Evolutionary conservation across 371 early-diverging fungal species (phyloP), one percentile per base, ranked within the genome.

Genomic region (Fennellomyces sp.): DNA sequence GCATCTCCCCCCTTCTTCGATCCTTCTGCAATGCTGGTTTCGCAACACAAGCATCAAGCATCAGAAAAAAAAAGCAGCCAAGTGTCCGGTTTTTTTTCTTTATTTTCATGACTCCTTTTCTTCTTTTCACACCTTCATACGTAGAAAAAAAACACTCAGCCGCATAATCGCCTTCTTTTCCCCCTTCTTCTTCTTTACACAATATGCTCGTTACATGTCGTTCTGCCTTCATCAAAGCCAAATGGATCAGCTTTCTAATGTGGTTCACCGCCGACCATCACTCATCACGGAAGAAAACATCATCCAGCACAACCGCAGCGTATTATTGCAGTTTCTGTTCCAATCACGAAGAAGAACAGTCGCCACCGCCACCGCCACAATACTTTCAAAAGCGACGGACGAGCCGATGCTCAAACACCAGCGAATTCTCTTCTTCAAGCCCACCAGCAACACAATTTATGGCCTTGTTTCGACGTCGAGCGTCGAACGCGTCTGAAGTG

Each of bases 391-490:
- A 52, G 30, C 31, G 56, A 41, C 41, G 56, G n/a, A 26, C 41
- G 21, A 35, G 56, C 42, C 27, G 47, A 27, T 45, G 52, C 6
- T 52, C 52, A 2, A 52, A 52, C 23, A 33, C 28, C 7, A 52
- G 52, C 23, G 52, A 52, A 27, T 27, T 31, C 47, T 31, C 27
- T 12, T n/a, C 45, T 21, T 23, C 45, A 17, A 38, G n/a, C 15
- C 28, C 27, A 15, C 13, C 27, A 28, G 47, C 21, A 56, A 12
- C 48, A 23, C 45, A 45, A 45, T 45, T 45, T 4, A 45, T 45
- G 45, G 4, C 45, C 12, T 23, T 56, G 12, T 63, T 57, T n/a
- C 47, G 63, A 28, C 52, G 63, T n/a, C 30, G 63, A 48, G 35
- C 39, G 8, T 63, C 58, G 42, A 55, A 55, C 19, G 30, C 57